Conservation (phyloP, 306 rosid species). For the Quercus rubra region DNA sequence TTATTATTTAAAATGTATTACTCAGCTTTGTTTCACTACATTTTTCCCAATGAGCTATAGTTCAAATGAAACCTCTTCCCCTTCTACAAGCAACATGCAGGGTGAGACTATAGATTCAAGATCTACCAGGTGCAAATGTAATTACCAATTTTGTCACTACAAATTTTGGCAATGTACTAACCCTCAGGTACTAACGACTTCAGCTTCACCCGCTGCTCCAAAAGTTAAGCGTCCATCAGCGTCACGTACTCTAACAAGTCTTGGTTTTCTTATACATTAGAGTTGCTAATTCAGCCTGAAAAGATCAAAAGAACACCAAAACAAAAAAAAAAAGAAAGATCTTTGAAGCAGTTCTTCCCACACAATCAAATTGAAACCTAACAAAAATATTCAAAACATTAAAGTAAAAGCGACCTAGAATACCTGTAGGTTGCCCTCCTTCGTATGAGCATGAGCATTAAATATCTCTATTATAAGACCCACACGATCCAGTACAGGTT, state of each 20-base stretch:
- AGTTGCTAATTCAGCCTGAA: slow-evolving; percentile 90
- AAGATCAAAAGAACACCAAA: neutral
- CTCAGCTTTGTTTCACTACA: neutral
- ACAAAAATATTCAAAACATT: neutral
- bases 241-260: slow-evolving; percentile 77
- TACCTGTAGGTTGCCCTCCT: slow-evolving; percentile 88
- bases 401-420: neutral
- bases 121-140: no score
- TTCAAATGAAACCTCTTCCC: no score
- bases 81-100: no score
- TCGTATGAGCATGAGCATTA: slow-evolving; percentile 84
- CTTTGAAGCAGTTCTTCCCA: neutral
- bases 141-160: neutral
- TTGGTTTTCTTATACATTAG: slow-evolving; percentile 69
- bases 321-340: neutral
- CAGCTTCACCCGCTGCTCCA: slow-evolving; percentile 73
- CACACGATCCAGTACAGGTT: slow-evolving; percentile 82
- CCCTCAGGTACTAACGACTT: slow-evolving; percentile 95
- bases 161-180: slow-evolving; percentile 26
- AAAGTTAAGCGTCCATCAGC: slow-evolving; percentile 70
- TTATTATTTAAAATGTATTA: neutral
- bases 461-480: slow-evolving; percentile 96
- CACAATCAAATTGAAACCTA: slow-evolving; percentile 6
- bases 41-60: no score
- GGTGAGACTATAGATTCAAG: no score